phyloP scores from a whole-genome alignment of 768 basidiomycete genomes.

The Trametes cingulata region DNA sequence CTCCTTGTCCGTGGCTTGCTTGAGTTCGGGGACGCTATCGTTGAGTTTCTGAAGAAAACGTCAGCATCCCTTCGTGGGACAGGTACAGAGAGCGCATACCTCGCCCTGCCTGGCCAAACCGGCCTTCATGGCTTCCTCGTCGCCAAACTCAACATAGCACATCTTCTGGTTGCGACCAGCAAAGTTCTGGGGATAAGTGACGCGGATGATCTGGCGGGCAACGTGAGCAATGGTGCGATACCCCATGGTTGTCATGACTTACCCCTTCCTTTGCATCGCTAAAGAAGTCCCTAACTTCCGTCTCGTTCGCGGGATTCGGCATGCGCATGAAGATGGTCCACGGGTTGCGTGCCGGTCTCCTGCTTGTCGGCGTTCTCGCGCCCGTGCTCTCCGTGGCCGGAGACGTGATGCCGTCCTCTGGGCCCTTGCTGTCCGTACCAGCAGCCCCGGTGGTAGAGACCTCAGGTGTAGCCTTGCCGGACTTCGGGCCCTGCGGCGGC shows the following conservation, averaged over 20 bases:
- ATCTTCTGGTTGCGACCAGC: constrained; percentile 55
- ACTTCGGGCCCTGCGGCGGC: constrained; percentile 27
- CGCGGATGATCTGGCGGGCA: constrained; percentile 58
- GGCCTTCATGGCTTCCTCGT: constrained; percentile 81
- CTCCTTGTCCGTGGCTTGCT: constrained; percentile 65
- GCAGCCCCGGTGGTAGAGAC: constrained; percentile 12
- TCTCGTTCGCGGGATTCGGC: constrained; percentile 52
- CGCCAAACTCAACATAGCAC: constrained; percentile 88
- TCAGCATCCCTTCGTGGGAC: background rate
- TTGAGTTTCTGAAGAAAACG: constrained; percentile 59
- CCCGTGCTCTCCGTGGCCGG: constrained; percentile 56
- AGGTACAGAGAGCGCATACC: constrained; percentile 42
- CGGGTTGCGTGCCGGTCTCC: constrained; percentile 65
- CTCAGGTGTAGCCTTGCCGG: constrained; percentile 43
- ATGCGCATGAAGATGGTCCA: constrained; percentile 87
- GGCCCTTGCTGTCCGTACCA: constrained; percentile 2
- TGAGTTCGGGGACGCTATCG: constrained; percentile 64
- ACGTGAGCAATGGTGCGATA: background rate
- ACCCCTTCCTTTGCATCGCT: constrained; percentile 69
- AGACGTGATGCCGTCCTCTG: constrained; percentile 30
- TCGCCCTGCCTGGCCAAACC: constrained; percentile 75
- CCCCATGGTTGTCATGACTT: constrained; percentile 28
- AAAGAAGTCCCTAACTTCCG: constrained; percentile 76
- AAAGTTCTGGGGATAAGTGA: constrained; percentile 56
- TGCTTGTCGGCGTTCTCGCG: constrained; percentile 69